These are phyloP conservation scores for Paramarasmius palmivorus DNA, from an alignment of 1,284 basidiomycete species.

Conservation along the genomic window DNA sequence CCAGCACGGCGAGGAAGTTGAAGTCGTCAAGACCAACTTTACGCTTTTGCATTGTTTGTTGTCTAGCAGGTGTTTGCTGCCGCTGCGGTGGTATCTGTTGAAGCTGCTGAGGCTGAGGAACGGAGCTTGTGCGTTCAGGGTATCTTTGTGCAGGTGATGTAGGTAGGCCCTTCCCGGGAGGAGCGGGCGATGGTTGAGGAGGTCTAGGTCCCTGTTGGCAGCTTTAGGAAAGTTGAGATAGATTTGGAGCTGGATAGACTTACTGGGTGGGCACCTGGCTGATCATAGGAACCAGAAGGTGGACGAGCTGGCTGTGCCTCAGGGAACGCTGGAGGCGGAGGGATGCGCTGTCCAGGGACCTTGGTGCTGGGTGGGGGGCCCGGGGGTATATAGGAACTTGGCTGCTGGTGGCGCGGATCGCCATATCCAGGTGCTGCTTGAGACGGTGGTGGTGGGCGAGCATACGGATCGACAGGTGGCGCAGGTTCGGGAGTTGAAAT, in stretches of 20 bases:
- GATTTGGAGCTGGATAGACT: neutral
- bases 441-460: slow-evolving; percentile 26
- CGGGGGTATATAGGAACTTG: slow-evolving; percentile 26
- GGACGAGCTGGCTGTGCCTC: slow-evolving; percentile 25
- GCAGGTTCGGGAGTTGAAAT: slow-evolving; percentile 29
- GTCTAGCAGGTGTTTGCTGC: slow-evolving; percentile 33
- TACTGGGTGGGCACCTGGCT: slow-evolving; percentile 9
- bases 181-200: slow-evolving; percentile 26
- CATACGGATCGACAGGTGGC: slow-evolving; percentile 21
- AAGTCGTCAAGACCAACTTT: slow-evolving; percentile 98
- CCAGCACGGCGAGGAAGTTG: slow-evolving; percentile 98
- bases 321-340: slow-evolving; percentile 40
- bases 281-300: slow-evolving; percentile 23
- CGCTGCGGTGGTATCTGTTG: too few relatives aligned
- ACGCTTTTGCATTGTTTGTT: slow-evolving; percentile 53
- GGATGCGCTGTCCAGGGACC: slow-evolving; percentile 45
- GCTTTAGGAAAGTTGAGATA: neutral
- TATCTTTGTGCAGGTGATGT: slow-evolving; percentile 11
- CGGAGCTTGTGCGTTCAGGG: slow-evolving; percentile 12
- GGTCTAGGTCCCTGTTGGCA: slow-evolving; percentile 11
- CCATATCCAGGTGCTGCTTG: slow-evolving; percentile 39
- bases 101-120: slow-evolving; percentile 17
- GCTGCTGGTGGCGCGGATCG: slow-evolving; percentile 27
- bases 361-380: slow-evolving; percentile 34
- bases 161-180: slow-evolving; percentile 19